Percentiles rank a stretch among this genome's conserved stretches.
These are phyloP conservation scores for Penicillium concentricum DNA, from an alignment of 2,329 filamentous ascomycete species.

Conservation along the genomic window DNA sequence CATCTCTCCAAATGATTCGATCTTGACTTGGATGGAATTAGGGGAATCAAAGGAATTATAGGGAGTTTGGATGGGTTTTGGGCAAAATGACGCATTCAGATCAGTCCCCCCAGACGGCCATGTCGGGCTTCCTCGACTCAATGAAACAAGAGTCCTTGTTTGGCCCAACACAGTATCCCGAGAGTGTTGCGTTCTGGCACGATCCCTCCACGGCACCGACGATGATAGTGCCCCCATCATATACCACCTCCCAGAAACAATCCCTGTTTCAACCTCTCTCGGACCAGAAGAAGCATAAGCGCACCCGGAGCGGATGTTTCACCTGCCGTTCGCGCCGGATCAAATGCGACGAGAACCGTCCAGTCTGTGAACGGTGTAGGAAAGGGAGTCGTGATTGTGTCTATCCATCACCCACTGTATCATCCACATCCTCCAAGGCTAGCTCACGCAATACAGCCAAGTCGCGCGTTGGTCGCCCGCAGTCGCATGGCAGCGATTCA, in stretches of 20 bases:
- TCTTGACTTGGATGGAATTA: background rate
- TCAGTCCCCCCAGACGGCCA: conserved; percentile 29
- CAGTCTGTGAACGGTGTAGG: conserved; percentile 83
- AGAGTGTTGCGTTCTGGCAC: conserved; percentile 47
- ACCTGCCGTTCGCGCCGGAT: conserved; percentile 88
- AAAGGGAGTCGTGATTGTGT: conserved; percentile 89
- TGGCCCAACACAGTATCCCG: conserved; percentile 39
- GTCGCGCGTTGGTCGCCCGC: conserved; percentile 37
- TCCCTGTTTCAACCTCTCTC: conserved; percentile 32
- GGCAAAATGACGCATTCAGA: conserved; percentile 32
- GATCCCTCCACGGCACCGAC: conserved; percentile 28
- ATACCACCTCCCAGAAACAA: conserved; percentile 23
- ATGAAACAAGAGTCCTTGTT: conserved; percentile 32
- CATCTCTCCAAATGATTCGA: background rate
- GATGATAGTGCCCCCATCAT: conserved; percentile 18
- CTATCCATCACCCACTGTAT: conserved; percentile 68
- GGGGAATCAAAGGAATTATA: background rate
- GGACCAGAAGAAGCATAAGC: conserved; percentile 85
- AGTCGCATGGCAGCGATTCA: conserved; percentile 50
- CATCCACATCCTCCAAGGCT: conserved; percentile 44
- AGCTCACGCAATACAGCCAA: conserved; percentile 45
- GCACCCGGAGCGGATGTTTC: conserved; percentile 90
- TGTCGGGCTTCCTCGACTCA: conserved; percentile 29
- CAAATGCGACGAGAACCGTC: conserved; percentile 89
- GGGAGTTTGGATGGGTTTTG: background rate